Conservation (phyloP, 345 rosid genomes). For the Eutrema heterophyllum region DNA sequence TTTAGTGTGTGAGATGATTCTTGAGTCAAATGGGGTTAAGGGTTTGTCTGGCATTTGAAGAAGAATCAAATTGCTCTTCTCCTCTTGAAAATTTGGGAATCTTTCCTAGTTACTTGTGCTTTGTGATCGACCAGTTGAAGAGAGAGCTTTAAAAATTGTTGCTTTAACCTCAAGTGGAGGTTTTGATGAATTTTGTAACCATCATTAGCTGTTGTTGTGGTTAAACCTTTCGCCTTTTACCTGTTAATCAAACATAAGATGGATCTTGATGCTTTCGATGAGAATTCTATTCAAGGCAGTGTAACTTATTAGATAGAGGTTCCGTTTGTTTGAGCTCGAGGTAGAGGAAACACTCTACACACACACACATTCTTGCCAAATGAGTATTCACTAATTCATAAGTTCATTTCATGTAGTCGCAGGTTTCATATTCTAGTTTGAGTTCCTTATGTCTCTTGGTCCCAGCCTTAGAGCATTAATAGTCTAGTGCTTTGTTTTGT, state of each 20-base stretch:
- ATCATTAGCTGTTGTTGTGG: not conserved
- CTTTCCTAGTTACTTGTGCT: not conserved
- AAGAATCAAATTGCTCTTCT: not conserved
- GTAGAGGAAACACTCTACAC: not conserved
- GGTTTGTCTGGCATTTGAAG: not conserved
- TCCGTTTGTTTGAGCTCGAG: not conserved
- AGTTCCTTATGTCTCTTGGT: not conserved
- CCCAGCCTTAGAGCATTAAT: not conserved
- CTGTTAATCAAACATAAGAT: too few relatives aligned
- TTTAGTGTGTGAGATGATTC: not conserved
- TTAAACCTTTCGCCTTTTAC: not conserved
- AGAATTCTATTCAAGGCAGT: too few relatives aligned
- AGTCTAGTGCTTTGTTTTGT: not conserved
- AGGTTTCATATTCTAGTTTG: not conserved
- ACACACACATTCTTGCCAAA: not conserved
- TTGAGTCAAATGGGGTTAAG: not conserved
- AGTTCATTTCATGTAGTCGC: not conserved
- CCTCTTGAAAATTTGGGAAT: not conserved
- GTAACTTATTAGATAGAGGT: not conserved
- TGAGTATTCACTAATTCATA: not conserved
- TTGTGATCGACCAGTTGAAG: not conserved
- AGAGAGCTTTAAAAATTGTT: not conserved
- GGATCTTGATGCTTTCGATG: too few relatives aligned
- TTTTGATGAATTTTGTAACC: not conserved
- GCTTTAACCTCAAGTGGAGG: not conserved